Base-by-base conservation (phyloP, 164 flowering plant species). In the Macadamia integrifolia region DNA sequence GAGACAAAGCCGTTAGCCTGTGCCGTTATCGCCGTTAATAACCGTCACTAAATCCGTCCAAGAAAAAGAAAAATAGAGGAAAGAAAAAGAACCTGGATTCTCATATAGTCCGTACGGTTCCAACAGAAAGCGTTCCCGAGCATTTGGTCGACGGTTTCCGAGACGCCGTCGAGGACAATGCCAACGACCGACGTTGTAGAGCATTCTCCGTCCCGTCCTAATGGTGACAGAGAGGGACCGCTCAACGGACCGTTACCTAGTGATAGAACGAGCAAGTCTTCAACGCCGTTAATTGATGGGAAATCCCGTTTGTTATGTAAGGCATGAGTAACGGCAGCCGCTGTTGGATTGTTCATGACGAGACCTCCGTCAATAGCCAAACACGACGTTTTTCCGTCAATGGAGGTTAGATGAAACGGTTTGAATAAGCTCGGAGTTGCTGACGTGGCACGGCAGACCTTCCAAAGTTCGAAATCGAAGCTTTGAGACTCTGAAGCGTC, bases 311-410 rank as follows among this genome's bases (percentile, higher is more conserved):
- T 86, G 79, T 92, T 92, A 70, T 92, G 92, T 62, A 92, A 71
- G 29, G 86, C 98, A 79, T 93, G 98, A 62, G 96, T 89, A 15
- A 91, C 89, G 23, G 97, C 98, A 0, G 96, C 93, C 3, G 98
- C 91, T 6, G 96, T 81, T 1, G 98, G 98, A 57, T 93, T 93
- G 76, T 93, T 93, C 98, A 93, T 93, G 15, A 91, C 98, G 32
- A 93, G 74, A 1, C 98, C 98, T 18, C 98, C 98, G 78, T 93
- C 98, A 0, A 93, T 79, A 44, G 90, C 96, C 61, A 79, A 29
- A 69, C 96, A 89, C 12, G 79, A 66, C 14, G 96, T 93, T 67
- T 84, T 91, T 3, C 92, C 94, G 79, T 93, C 96, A 6, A 80
- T 77, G 17, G 98, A 93, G 9, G 77, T 49, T 5, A 93, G 66